Conservation (phyloP, 306 rosid species). For the Glycine latifolia region DNA sequence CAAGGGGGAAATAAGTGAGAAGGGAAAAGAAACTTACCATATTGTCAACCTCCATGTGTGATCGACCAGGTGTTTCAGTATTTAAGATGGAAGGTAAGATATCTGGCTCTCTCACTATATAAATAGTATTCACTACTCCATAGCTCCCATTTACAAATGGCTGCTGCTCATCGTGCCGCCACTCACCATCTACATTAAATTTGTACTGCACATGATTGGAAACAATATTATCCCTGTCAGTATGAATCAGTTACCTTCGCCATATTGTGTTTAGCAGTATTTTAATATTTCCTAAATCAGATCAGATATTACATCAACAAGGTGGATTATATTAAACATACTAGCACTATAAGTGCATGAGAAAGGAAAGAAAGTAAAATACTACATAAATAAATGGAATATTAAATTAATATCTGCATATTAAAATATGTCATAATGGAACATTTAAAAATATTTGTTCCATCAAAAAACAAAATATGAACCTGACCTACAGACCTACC, state of each 20-base stretch:
- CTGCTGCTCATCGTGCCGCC: slow-evolving; percentile 84
- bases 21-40: slow-evolving; percentile 53
- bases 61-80: slow-evolving; percentile 64
- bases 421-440: background rate
- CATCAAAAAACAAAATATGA: background rate
- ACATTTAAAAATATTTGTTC: background rate
- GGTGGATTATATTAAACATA: slow-evolving; percentile 24
- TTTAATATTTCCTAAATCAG: slow-evolving; percentile 37
- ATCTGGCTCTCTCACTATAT: slow-evolving; percentile 60
- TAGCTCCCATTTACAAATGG: slow-evolving; percentile 61
- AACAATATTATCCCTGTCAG: slow-evolving; percentile 48
- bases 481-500: background rate
- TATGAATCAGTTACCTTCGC: slow-evolving; percentile 18
- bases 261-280: slow-evolving; percentile 16
- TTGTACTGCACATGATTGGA: slow-evolving; percentile 70
- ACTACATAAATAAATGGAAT: slow-evolving; percentile 22
- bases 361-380: slow-evolving; percentile 32
- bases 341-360: slow-evolving; percentile 1
- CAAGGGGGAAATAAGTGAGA: slow-evolving; percentile 4
- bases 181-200: slow-evolving; percentile 83
- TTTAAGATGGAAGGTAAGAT: slow-evolving; percentile 50
- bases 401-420: background rate
- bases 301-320: slow-evolving; percentile 26
- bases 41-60: slow-evolving; percentile 83
- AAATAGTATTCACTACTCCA: slow-evolving; percentile 77